These are phyloP conservation scores for Cercospora sp. DNA, from an alignment of 2,329 filamentous ascomycete species.

Conservation along the genomic window DNA sequence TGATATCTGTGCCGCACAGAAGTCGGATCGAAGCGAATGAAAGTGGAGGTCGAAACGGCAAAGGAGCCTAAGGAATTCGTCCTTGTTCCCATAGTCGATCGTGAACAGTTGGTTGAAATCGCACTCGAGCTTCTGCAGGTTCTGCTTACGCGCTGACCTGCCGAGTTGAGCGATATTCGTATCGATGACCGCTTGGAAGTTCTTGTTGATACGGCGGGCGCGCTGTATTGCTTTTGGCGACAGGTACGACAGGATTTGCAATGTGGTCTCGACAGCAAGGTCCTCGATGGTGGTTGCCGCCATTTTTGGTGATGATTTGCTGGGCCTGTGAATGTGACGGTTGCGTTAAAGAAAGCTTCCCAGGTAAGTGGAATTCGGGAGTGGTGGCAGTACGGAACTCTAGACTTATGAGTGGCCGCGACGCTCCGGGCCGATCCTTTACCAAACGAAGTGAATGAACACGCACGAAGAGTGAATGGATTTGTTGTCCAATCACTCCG, in stretches of 20 bases:
- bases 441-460: not conserved
- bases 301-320: not conserved
- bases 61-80: not conserved
- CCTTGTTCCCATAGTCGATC: not conserved
- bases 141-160: not conserved
- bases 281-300: not conserved
- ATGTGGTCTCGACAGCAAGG: not conserved
- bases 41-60: not conserved
- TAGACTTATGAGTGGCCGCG: not conserved
- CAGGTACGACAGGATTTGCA: conserved; percentile 1
- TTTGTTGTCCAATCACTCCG: not conserved
- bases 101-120: not conserved
- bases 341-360: not conserved
- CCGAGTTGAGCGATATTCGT: not conserved
- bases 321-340: not conserved
- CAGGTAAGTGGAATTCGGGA: not conserved
- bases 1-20: not conserved
- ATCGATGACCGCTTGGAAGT: not conserved
- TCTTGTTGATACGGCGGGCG: not conserved
- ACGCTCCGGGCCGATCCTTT: not conserved
- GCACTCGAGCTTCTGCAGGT: not conserved
- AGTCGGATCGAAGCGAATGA: not conserved
- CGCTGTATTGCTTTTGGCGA: conserved; percentile 1
- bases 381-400: not conserved
- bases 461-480: not conserved